Base-by-base conservation (phyloP, 2,329 filamentous ascomycete genomes). In the Lasiodiplodia theobromae region DNA sequence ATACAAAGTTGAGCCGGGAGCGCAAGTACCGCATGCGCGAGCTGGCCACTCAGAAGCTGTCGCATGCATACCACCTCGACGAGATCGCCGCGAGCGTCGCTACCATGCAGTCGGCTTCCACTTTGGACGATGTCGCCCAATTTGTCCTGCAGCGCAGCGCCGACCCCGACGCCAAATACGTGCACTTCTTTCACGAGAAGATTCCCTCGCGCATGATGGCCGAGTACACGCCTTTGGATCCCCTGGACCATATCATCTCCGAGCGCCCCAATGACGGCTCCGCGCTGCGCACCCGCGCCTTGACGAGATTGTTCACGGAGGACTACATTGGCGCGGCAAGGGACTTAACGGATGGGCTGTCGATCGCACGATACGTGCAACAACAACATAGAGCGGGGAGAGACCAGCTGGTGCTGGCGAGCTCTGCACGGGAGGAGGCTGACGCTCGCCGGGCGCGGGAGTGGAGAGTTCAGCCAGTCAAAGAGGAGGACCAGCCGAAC, bases 131-230 rank as follows among this genome's bases (percentile, higher is more conserved):
- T 69, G 90, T 96, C 2, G 92, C 91, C 2, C 85, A 86, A 6
- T 83, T 91, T 70, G 92, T 96, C 38, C 80, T 96, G 70, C 88
- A 92, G 77, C 85, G 92, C 70, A 89, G 87, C 70, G 84, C 85
- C 63, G 89, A 94, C 74, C 80, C 84, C 53, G 91, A 96, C 74
- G 93, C 92, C 34, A 91, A 91, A 78, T 96, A 96, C 76, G 93
- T 96, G n/a, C 91, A 96, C 77, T 96, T 95, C 81, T 96, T 96
- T 78, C 92, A 95, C 80, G 92, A 96, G 80, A 96, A 95, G 86
- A 94, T 96, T 31, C 91, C 92, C 1, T 91, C 89, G 51, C 83
- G 91, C 52, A 89, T 91, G 76, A 82, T 96, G 77, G 91, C 89
- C 44, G 88, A 92, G 74, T 89, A 86, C 73, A 94, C 92, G 10